Evolutionary conservation across 177 flowering plant genomes (phyloP).

Genomic region (Vitis hybrid): DNA sequence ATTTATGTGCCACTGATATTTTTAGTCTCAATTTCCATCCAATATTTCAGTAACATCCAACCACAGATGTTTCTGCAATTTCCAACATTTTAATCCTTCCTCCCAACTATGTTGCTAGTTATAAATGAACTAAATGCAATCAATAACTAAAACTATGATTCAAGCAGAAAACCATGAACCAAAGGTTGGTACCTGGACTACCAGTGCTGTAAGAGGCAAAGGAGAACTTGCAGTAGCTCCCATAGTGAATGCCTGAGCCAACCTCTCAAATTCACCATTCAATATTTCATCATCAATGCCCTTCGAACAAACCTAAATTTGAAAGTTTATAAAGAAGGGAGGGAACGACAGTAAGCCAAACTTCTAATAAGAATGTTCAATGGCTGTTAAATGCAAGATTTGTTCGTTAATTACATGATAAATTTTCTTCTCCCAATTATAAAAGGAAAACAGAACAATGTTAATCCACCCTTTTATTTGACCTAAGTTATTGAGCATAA

Average conservation of each 20-base stretch:
- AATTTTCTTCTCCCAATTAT: not conserved
- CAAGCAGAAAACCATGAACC: not conserved
- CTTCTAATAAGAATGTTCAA: not conserved
- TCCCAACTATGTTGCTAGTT: no score
- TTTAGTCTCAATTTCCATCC: no score
- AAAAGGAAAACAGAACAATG: not conserved
- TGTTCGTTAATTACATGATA: not conserved
- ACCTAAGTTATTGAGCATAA: not conserved
- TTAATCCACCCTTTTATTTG: not conserved
- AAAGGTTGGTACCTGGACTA: conserved; percentile 65
- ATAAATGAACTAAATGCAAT: no score
- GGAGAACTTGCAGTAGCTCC: conserved; percentile 60
- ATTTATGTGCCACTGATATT: no score
- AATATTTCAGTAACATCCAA: no score
- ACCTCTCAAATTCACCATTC: conserved; percentile 53
- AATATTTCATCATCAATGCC: conserved; percentile 54
- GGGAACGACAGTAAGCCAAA: not conserved
- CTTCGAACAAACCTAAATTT: conserved; percentile 52
- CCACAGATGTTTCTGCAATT: no score
- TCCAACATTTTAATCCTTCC: not conserved
- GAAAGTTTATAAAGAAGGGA: not conserved
- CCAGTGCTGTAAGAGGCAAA: conserved; percentile 73
- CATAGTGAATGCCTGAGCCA: conserved; percentile 56
- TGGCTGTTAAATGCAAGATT: not conserved
- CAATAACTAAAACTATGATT: not conserved